These are phyloP conservation scores for Ophiostoma triangulosporum DNA, from an alignment of 2,329 filamentous ascomycete genomes.

Conservation along the genomic window DNA sequence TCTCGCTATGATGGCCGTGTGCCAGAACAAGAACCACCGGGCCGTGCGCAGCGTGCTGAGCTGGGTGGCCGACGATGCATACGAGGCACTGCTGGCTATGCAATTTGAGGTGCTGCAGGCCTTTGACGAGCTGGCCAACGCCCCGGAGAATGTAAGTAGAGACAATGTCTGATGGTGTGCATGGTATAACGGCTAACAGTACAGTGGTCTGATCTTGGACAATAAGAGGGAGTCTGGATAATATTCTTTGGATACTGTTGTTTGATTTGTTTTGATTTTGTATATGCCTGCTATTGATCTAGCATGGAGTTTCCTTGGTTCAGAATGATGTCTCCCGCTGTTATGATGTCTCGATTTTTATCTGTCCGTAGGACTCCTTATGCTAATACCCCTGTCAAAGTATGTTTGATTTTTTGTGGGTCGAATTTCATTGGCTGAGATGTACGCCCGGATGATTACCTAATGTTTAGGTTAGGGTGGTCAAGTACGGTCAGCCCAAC, in stretches of 20 bases:
- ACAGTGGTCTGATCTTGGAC: conserved; percentile 8
- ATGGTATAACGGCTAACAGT: neutral
- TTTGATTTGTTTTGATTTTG: neutral
- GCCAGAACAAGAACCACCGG: conserved; percentile 69
- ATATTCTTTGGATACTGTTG: neutral
- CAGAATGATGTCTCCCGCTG: too few species aligned
- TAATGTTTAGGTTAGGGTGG: too few species aligned
- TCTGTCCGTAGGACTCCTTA: too few species aligned
- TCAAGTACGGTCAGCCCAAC: too few species aligned
- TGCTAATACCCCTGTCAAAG: too few species aligned
- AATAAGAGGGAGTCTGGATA: too few species aligned
- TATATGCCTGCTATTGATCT: neutral
- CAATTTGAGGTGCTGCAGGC: conserved; percentile 67
- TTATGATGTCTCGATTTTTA: too few species aligned
- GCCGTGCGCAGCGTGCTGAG: conserved; percentile 61
- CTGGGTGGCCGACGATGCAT: conserved; percentile 63
- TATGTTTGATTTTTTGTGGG: too few species aligned
- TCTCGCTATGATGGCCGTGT: conserved; percentile 64
- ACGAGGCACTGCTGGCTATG: conserved; percentile 63
- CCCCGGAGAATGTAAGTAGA: conserved; percentile 40
- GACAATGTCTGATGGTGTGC: neutral
- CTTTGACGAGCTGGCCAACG: conserved; percentile 67
- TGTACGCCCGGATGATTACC: too few species aligned
- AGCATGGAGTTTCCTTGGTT: too few species aligned
- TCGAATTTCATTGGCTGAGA: too few species aligned